Evolutionary conservation across 2,329 filamentous ascomycete genomes (phyloP), one percentile per base, ranked within the genome.

Genomic region (Hypoxylon sp.): DNA sequence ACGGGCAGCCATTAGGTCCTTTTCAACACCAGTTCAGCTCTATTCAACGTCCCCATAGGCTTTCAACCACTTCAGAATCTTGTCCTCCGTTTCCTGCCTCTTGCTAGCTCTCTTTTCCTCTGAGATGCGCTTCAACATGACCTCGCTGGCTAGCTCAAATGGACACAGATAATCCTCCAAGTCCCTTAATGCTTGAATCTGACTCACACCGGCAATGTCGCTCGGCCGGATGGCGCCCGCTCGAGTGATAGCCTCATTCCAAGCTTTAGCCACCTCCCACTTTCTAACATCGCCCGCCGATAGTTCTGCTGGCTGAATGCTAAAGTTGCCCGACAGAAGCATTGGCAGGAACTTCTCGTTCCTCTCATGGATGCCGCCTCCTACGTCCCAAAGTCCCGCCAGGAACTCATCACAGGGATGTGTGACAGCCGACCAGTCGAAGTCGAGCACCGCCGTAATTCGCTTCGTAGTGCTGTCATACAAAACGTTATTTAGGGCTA

Each of bases 361-460:
- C 20, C 54, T 58, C 48, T 58, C 54, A 33, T 59, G 44, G 27
- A 63, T 63, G 1, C 61, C 53, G 3, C 61, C 61, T 8, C 61
- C 61, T 63, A 63, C 57, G 33, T 63, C 53, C 61, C 61, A 58
- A 6, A 64, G 49, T n/a, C 55, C 49, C 2, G 54, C 55, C 7
- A 49, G 40, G 6, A 54, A 54, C 33, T 64, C 61, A 7, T 64
- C 55, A n/a, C 61, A 53, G 14, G 54, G 61, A 25, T 64, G 46
- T 13, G 54, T 53, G n/a, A 64, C 37, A 17, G 54, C 61, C 30
- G 61, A 58, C 61, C 61, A 64, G 35, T 64, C 61, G 35, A 64
- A 64, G 35, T 64, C 61, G 5, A 64, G 46, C 13, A 64, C 25
- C n/a, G 54, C 20, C 6, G 53, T 59, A 25, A 64, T 64, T 2